phyloP scores from a whole-genome alignment of 1,284 basidiomycete genomes.

The Rhodotorula sp. region DNA sequence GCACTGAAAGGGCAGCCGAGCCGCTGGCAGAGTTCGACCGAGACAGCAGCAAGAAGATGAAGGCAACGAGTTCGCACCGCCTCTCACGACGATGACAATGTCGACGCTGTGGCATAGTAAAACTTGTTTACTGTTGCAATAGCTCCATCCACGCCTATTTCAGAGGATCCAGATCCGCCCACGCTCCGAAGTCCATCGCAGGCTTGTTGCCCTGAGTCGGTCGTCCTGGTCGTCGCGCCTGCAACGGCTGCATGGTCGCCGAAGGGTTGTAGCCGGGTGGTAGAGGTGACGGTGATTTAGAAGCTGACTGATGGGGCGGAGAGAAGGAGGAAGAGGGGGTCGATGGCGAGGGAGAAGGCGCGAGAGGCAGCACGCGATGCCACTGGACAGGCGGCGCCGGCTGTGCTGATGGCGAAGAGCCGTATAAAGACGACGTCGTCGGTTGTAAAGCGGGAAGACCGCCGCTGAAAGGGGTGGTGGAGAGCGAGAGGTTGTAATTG shows the following conservation, averaged over 20 bases:
- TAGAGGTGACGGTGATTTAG: constrained; percentile 1
- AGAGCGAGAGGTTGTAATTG: constrained; percentile 29
- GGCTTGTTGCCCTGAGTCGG: neutral
- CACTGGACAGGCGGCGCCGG: constrained; percentile 3
- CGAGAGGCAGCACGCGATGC: constrained; percentile 27
- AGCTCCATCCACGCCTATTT: constrained; percentile 12
- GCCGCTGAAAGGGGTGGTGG: constrained; percentile 1
- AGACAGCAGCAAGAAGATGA: too few species aligned
- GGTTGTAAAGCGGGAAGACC: constrained; percentile 17
- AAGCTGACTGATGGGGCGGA: neutral
- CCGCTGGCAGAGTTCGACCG: too few species aligned
- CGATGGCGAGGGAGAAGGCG: neutral
- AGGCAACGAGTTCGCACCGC: too few species aligned
- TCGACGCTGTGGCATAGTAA: too few species aligned
- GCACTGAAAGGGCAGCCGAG: too few species aligned
- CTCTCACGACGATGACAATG: too few species aligned
- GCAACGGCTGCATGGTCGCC: constrained; percentile 13
- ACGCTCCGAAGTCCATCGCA: constrained; percentile 19
- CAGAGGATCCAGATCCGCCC: constrained; percentile 40
- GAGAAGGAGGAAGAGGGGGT: neutral
- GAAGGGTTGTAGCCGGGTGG: constrained; percentile 21
- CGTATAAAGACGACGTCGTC: constrained; percentile 15
- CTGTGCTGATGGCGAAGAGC: neutral
- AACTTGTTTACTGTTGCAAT: too few species aligned
- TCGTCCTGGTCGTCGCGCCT: neutral